Evolutionary conservation across 768 basidiomycete species (phyloP), one percentile per base, ranked within the genome.

Genomic region (Boletus barrowsii): DNA sequence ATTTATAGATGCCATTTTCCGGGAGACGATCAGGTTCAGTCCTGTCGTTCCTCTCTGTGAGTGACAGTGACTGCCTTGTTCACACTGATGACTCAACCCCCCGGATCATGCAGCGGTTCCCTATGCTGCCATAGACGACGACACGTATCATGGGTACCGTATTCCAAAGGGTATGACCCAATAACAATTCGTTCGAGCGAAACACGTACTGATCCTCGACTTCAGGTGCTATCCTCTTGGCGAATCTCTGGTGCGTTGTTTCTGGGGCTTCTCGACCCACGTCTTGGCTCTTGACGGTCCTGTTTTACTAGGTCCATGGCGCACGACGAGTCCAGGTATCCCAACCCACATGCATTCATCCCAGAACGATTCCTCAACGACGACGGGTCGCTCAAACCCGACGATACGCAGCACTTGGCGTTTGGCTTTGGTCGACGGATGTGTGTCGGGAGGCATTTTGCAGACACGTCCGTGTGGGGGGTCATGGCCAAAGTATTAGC

Each of bases 121-220:
- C 13, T 13, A 42, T 42, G 10, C 41, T 42, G 14, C 41, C 41
- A 4, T 42, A 24, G 9, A 29, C 8, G 42, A 43, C 14, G 42
- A 43, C 42, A 17, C 10, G 42, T 43, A 43, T n/a, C 58, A 65
- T 30, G 73, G 75, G 13, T 78, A 78, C 50, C 65, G 76, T 6
- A 84, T 84, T 45, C 83, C 83, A 8, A 73, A 74, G 52, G 59
- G 59, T 60, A n/a, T 14, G 45, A 15, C 6, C 26, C 7, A 0
- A 14, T 1, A 0, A 2, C 10, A 20, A 17, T 5, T 22, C n/a
- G 15, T n/a, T 17, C 7, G 29, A 29, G 29, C 29, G 29, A 10
- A 24, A 15, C 1, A 13, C 8, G 1, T 29, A 40, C 20, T 45
- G 29, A 51, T 3, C 0, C 1, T 0, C 4, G 3, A 1, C 30